Conservation (phyloP, 257 asterid genomes). For the Solanum etuberosum region DNA sequence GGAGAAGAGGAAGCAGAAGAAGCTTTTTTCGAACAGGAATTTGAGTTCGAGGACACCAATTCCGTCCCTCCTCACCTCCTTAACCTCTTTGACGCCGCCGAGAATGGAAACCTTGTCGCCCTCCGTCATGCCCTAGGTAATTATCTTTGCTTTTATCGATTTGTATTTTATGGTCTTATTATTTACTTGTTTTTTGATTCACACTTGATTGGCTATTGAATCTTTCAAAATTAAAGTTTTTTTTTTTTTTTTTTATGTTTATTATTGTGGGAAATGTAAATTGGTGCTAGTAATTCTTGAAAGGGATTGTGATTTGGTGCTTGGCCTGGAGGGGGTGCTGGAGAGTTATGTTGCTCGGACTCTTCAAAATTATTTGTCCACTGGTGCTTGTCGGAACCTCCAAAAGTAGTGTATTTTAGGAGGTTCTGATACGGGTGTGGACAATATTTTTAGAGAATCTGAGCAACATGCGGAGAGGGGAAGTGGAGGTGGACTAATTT, state of each 20-base stretch:
- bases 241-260: neutral
- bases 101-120: conserved; percentile 52
- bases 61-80: conserved; percentile 71
- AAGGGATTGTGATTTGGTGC: neutral
- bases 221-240: too few relatives aligned
- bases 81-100: conserved; percentile 61
- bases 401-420: neutral
- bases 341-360: neutral
- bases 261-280: neutral
- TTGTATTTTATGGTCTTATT: neutral
- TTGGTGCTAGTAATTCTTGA: neutral
- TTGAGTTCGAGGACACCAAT: conserved; percentile 31
- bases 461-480: neutral
- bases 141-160: neutral
- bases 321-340: neutral
- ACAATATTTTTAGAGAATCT: neutral
- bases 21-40: conserved; percentile 49
- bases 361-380: neutral
- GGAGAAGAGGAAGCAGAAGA: conserved; percentile 61
- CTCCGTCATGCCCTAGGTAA: conserved; percentile 74
- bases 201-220: too few relatives aligned
- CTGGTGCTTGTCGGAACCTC: neutral
- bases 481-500: neutral
- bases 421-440: neutral
- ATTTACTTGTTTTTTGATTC: too few relatives aligned